These are phyloP conservation scores for Phylloboletellus chloephorus DNA, from an alignment of 1,284 basidiomycete species.

Conservation along the genomic window DNA sequence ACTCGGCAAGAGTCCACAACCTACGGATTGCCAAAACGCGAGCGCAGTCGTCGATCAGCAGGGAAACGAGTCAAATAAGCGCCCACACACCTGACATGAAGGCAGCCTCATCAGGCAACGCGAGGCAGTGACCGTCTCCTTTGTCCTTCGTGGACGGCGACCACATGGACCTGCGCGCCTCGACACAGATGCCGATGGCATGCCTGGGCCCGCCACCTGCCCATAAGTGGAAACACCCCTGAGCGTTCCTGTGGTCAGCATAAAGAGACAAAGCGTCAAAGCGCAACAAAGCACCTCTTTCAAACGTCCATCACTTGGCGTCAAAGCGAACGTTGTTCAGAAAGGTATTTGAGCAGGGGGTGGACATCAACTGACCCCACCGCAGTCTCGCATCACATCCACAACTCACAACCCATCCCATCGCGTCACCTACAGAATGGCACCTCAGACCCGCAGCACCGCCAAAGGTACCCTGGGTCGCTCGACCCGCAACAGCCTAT, in stretches of 20 bases:
- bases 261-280: slow-evolving; percentile 17
- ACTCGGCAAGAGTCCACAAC: slow-evolving; percentile 14
- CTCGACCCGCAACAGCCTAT: slow-evolving; percentile 22
- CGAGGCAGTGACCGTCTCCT: background rate
- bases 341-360: slow-evolving; percentile 19
- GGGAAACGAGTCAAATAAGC: slow-evolving; percentile 6
- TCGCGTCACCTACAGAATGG: slow-evolving; percentile 11
- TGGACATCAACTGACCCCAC: slow-evolving; percentile 1
- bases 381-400: no score
- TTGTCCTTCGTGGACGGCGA: background rate
- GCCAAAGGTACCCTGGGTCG: slow-evolving; percentile 17
- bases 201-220: slow-evolving; percentile 13
- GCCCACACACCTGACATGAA: slow-evolving; percentile 10
- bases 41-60: slow-evolving; percentile 1
- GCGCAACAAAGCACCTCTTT: slow-evolving; percentile 17
- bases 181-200: background rate
- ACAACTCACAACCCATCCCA: background rate
- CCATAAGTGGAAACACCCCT: slow-evolving; percentile 24
- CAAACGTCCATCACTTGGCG: slow-evolving; percentile 4
- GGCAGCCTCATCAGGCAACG: slow-evolving; percentile 1
- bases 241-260: slow-evolving; percentile 5
- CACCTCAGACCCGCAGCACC: slow-evolving; percentile 23
- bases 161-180: no score
- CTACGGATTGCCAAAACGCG: background rate
- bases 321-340: slow-evolving; percentile 16